A percentile compares a stretch with the other conserved stretches of the same genome.
Evolutionary conservation across 2,329 filamentous ascomycete species (phyloP).

Genomic region (Rhynchosporium graminicola): DNA sequence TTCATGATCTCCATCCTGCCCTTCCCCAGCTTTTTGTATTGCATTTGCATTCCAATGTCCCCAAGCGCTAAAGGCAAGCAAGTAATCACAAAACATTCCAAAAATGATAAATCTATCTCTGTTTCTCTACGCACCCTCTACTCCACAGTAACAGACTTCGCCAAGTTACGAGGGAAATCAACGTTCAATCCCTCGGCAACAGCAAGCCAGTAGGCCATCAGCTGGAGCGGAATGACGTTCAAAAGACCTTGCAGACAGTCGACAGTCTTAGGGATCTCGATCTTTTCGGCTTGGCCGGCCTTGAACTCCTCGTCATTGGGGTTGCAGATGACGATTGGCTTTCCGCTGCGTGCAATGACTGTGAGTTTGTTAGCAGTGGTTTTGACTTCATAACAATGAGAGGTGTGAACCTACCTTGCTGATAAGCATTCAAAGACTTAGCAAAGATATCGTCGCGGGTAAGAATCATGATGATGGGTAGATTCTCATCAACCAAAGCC

Average conservation of each 20-base stretch:
- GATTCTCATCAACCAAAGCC: constrained; percentile 94
- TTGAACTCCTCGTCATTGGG: constrained; percentile 85
- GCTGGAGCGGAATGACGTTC: constrained; percentile 95
- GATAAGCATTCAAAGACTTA: constrained; percentile 99
- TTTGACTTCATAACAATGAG: neutral
- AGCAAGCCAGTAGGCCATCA: constrained; percentile 98
- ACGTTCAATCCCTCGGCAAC: constrained; percentile 96
- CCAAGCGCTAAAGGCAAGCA: constrained; percentile 26
- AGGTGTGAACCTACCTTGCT: constrained; percentile 71
- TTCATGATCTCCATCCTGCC: neutral
- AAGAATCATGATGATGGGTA: constrained; percentile 99
- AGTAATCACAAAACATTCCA: constrained; percentile 15
- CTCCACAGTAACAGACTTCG: constrained; percentile 98
- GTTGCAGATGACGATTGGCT: constrained; percentile 99
- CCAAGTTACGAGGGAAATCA: constrained; percentile 97
- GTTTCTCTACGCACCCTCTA: constrained; percentile 49
- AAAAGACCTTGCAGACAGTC: constrained; percentile 94
- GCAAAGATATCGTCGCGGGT: constrained; percentile 95
- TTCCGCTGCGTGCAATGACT: constrained; percentile 94
- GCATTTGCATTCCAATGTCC: constrained; percentile 17
- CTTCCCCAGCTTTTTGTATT: neutral
- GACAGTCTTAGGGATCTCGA: constrained; percentile 94
- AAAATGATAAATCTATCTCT: neutral
- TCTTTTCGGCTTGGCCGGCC: constrained; percentile 86
- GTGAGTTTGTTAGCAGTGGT: constrained; percentile 37